Conservation (phyloP, 192 early-diverging fungal species). For the Entomortierella beljakovae region DNA sequence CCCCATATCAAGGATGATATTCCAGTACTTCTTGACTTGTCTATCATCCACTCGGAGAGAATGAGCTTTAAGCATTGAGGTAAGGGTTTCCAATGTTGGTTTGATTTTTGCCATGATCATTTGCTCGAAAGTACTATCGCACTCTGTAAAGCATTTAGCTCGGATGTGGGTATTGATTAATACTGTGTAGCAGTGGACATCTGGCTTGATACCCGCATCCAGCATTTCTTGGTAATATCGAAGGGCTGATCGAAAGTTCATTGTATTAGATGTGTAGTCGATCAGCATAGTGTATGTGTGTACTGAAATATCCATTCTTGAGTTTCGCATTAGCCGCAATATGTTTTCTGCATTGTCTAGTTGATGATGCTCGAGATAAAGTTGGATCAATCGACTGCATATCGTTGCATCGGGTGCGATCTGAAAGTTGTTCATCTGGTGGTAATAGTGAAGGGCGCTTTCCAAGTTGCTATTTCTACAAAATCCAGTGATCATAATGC, state of each 20-base stretch:
- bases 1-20: slow-evolving; percentile 22
- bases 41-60: slow-evolving; percentile 21
- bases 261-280: slow-evolving; percentile 24
- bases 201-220: slow-evolving; percentile 32
- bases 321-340: slow-evolving; percentile 33
- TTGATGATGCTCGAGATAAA: slow-evolving; percentile 40
- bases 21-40: slow-evolving; percentile 41
- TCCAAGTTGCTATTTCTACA: slow-evolving; percentile 23
- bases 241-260: slow-evolving; percentile 20
- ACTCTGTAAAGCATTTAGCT: slow-evolving; percentile 20
- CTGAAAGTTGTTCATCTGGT: slow-evolving; percentile 32
- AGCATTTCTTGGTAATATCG: slow-evolving; percentile 48
- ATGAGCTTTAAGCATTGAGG: slow-evolving; percentile 31
- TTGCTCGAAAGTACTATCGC: slow-evolving; percentile 8
- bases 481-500: slow-evolving; percentile 43
- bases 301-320: slow-evolving; percentile 20
- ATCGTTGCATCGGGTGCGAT: slow-evolving; percentile 28
- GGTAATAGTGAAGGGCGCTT: slow-evolving; percentile 42
- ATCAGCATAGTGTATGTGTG: slow-evolving; percentile 54
- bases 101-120: slow-evolving; percentile 26
- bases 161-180: slow-evolving; percentile 45
- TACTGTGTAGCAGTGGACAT: slow-evolving; percentile 41
- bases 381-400: slow-evolving; percentile 41
- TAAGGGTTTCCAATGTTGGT: slow-evolving; percentile 24
- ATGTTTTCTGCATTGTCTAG: slow-evolving; percentile 37